Conservation (phyloP, 2,329 filamentous ascomycete genomes). For the Diaporthe velutina region DNA sequence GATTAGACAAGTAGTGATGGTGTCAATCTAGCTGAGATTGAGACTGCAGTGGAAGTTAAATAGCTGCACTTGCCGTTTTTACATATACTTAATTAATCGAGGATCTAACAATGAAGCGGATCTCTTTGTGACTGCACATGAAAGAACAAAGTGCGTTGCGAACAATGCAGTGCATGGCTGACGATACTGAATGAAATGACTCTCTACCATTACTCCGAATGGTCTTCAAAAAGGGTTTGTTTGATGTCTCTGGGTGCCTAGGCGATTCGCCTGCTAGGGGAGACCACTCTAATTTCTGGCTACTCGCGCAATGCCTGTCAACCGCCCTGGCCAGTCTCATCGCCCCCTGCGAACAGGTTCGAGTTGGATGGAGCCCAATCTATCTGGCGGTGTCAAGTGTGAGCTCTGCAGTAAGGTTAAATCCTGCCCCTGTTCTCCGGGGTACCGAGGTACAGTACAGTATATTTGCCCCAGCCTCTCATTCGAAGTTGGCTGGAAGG, state of each 20-base stretch:
- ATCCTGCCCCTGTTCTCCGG: slow-evolving; percentile 1
- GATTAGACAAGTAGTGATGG: background rate
- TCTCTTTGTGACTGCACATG: background rate
- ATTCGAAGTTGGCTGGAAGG: background rate
- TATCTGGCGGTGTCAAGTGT: slow-evolving; percentile 8
- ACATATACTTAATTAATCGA: background rate
- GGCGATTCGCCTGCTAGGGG: background rate
- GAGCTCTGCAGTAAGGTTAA: slow-evolving; percentile 14
- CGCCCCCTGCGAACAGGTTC: background rate
- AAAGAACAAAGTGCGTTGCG: background rate
- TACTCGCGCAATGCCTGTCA: background rate
- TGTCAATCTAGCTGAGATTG: background rate
- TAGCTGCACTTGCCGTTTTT: background rate
- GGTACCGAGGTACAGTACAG: background rate
- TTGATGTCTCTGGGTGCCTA: background rate
- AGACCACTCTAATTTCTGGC: background rate
- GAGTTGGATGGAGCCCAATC: slow-evolving; percentile 1
- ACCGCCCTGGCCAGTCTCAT: background rate
- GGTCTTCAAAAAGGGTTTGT: too few relatives aligned
- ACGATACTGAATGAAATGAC: background rate
- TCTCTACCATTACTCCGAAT: background rate
- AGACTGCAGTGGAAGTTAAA: background rate
- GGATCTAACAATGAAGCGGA: background rate
- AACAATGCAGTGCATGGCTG: background rate
- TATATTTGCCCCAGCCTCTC: background rate